Evolutionary conservation across 108 stramenopile genomes (phyloP).

Genomic region (Fistulifera solaris): DNA sequence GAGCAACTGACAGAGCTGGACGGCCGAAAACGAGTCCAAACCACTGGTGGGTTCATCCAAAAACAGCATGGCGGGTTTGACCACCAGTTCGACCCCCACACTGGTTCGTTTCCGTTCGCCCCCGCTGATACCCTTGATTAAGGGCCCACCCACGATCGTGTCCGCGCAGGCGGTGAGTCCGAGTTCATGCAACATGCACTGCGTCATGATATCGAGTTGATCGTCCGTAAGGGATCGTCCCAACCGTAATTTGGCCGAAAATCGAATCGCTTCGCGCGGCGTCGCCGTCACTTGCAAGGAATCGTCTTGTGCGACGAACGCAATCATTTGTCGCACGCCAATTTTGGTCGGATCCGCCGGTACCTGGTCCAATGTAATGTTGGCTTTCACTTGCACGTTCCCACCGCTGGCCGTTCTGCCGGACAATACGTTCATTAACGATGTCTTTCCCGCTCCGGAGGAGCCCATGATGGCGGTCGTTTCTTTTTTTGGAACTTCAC

Average conservation of each 20-base stretch:
- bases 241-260: conserved; percentile 72
- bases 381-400: no score
- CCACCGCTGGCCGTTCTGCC: conserved; percentile 25
- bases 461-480: conserved; percentile 63
- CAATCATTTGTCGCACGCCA: conserved; percentile 41
- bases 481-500: conserved; percentile 51
- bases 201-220: conserved; percentile 49
- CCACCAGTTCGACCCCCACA: conserved; percentile 60
- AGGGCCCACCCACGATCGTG: conserved; percentile 53
- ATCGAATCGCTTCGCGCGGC: conserved; percentile 77
- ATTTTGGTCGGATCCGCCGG: conserved; percentile 37
- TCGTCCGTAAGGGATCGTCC: conserved; percentile 37
- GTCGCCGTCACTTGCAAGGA: conserved; percentile 64
- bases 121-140: conserved; percentile 50
- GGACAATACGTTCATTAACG: conserved; percentile 48
- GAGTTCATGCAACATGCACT: conserved; percentile 65
- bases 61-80: conserved; percentile 44
- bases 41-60: conserved; percentile 72
- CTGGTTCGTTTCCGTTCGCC: conserved; percentile 50
- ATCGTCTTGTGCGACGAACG: conserved; percentile 86
- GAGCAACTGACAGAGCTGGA: conserved; percentile 42
- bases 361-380: conserved; percentile 26
- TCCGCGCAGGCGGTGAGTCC: conserved; percentile 56
- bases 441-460: conserved; percentile 61
- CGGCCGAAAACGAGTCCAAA: conserved; percentile 49